A percentile compares a stretch with the other conserved stretches of the same genome.
phyloP scores from a whole-genome alignment of 2,329 filamentous ascomycete genomes.

The Podosphaera fusca region DNA sequence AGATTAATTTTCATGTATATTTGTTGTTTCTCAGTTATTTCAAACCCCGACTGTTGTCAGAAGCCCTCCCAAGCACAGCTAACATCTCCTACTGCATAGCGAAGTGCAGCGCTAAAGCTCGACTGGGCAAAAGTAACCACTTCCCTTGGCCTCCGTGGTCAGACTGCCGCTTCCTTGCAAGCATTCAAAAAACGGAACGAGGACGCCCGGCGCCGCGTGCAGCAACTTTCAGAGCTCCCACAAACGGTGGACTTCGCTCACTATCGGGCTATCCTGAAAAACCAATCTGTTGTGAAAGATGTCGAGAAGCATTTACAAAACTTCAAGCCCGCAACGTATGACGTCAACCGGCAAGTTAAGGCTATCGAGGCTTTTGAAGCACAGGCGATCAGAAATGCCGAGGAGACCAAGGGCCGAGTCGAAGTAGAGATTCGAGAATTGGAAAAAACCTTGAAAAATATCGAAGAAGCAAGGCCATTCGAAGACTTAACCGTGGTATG shows the following conservation, averaged over 20 bases:
- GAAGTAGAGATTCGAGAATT: conserved; percentile 87
- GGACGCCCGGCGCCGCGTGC: conserved; percentile 84
- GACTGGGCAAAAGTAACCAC: conserved; percentile 92
- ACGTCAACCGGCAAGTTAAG: conserved; percentile 84
- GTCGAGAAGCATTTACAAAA: conserved; percentile 85
- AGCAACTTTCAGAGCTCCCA: conserved; percentile 59
- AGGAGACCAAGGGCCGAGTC: conserved; percentile 90
- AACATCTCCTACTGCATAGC: conserved; percentile 28
- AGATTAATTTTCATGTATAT: no score
- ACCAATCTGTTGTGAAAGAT: conserved; percentile 84
- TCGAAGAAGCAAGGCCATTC: conserved; percentile 84
- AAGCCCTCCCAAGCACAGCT: conserved; percentile 6
- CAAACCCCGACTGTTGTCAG: no score
- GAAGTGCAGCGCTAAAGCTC: conserved; percentile 96
- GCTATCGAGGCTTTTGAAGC: conserved; percentile 95
- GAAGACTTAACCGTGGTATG: conserved; percentile 93
- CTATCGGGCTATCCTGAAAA: conserved; percentile 86
- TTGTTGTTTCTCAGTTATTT: no score
- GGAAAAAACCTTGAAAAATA: conserved; percentile 88
- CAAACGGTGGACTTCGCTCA: conserved; percentile 78
- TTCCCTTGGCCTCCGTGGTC: conserved; percentile 88
- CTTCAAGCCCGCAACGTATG: conserved; percentile 87
- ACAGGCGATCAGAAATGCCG: conserved; percentile 87
- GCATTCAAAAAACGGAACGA: conserved; percentile 99
- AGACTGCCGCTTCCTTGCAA: conserved; percentile 75